Percentiles rank a stretch among this genome's conserved stretches.
These are phyloP conservation scores for Aspergillus incahuasiensis DNA, from an alignment of 495 filamentous ascomycete genomes.

Conservation along the genomic window DNA sequence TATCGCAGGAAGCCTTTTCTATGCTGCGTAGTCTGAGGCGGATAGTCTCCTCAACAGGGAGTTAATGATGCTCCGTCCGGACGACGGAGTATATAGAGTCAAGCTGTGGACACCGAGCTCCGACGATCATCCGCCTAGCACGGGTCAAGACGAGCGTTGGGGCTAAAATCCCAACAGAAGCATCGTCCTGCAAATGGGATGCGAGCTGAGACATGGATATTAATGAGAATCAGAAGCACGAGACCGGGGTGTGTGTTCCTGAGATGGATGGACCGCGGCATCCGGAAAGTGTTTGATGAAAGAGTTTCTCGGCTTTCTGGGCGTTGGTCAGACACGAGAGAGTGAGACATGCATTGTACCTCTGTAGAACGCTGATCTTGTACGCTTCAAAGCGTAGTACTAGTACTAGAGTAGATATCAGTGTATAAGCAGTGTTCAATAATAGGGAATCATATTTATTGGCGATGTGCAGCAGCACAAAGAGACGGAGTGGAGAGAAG, in stretches of 20 bases:
- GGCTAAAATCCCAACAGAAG: constrained; percentile 22
- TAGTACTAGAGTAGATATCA: no score
- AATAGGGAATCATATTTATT: no score
- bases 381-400: no score
- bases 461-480: no score
- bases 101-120: not conserved
- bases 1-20: no score
- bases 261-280: constrained; percentile 9
- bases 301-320: constrained; percentile 5
- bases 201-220: not conserved
- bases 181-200: not conserved
- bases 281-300: not conserved
- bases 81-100: not conserved
- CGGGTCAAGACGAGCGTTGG: constrained; percentile 10
- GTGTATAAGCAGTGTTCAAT: no score
- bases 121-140: not conserved
- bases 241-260: not conserved
- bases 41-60: no score
- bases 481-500: no score
- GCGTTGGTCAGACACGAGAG: not conserved
- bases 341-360: not conserved
- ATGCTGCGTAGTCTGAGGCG: no score
- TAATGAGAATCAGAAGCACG: constrained; percentile 7
- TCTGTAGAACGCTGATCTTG: no score
- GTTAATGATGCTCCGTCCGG: not conserved